Percentiles rank a stretch among this genome's conserved stretches.
phyloP scores from a whole-genome alignment of 139 green algal species.

The Nannochloris sp. region DNA sequence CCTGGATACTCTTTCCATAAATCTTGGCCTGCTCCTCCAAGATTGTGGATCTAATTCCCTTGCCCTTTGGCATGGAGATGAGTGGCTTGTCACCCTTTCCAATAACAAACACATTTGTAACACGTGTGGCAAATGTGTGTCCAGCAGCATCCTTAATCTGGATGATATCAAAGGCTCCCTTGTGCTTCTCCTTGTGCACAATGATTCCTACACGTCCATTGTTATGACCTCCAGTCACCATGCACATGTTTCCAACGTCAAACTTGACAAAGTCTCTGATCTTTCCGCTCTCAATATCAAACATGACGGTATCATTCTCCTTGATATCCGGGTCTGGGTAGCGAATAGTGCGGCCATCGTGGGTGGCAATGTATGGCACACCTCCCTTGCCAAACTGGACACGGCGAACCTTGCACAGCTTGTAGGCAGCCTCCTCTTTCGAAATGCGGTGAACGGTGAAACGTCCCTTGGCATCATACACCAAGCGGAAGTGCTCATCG shows the following conservation, averaged over 20 bases:
- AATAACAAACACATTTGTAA: constrained; percentile 95
- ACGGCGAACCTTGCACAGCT: constrained; percentile 87
- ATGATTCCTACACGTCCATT: constrained; percentile 86
- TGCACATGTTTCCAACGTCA: constrained; percentile 89
- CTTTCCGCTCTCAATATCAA: constrained; percentile 96
- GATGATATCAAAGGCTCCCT: constrained; percentile 87
- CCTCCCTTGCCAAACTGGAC: constrained; percentile 79
- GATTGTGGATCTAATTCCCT: constrained; percentile 91
- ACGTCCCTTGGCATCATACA: constrained; percentile 97
- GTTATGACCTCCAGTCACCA: constrained; percentile 90
- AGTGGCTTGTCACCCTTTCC: constrained; percentile 93
- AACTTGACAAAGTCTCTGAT: constrained; percentile 95
- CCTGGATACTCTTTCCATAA: constrained; percentile 37
- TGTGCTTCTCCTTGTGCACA: constrained; percentile 93
- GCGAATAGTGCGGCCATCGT: constrained; percentile 96
- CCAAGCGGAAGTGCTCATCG: constrained; percentile 73
- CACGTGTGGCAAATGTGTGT: constrained; percentile 89
- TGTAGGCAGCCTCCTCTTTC: constrained; percentile 91
- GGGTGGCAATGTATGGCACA: constrained; percentile 87
- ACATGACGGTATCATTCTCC: constrained; percentile 91
- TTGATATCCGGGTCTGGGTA: constrained; percentile 97
- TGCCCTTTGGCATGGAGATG: constrained; percentile 96
- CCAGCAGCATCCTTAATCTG: constrained; percentile 91
- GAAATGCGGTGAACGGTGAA: constrained; percentile 97
- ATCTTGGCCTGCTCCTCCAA: constrained; percentile 94